phyloP scores from a whole-genome alignment of 257 asterid genomes.

The Plantago elongata region DNA sequence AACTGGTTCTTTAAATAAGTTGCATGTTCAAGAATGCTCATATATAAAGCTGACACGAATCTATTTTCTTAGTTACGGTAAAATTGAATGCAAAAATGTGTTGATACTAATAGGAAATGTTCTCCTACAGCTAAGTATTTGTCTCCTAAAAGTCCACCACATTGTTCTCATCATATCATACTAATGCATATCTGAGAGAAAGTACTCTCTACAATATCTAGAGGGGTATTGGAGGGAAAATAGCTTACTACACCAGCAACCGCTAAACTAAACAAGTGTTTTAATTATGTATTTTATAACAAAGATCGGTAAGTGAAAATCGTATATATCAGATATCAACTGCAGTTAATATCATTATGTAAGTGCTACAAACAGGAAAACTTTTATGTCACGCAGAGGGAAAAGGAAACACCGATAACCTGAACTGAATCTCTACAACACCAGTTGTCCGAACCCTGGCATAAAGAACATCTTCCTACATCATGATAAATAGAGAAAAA shows the following conservation, averaged over 20 bases:
- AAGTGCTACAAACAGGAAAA: background rate
- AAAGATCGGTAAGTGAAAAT: background rate
- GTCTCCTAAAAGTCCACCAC: background rate
- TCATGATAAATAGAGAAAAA: slow-evolving; percentile 27
- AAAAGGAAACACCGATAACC: slow-evolving; percentile 47
- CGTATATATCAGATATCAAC: slow-evolving; percentile 2
- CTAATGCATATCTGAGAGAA: too few species aligned
- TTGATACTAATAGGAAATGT: slow-evolving; percentile 7
- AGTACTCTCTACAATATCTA: too few species aligned
- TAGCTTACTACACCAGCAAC: too few species aligned
- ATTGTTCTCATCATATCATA: too few species aligned
- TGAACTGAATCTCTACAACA: slow-evolving; percentile 97
- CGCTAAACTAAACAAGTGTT: too few species aligned
- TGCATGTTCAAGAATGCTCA: slow-evolving; percentile 14
- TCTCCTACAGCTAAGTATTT: background rate
- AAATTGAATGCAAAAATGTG: slow-evolving; percentile 1
- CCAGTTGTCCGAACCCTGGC: slow-evolving; percentile 99
- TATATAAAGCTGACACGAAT: slow-evolving; percentile 15
- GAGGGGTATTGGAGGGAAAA: too few species aligned
- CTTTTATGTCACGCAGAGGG: slow-evolving; percentile 3
- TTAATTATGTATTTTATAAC: background rate
- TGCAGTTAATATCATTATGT: slow-evolving; percentile 12
- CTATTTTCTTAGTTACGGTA: slow-evolving; percentile 9
- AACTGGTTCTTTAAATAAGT: slow-evolving; percentile 12
- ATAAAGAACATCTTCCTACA: slow-evolving; percentile 93